Evolutionary conservation across 1,284 basidiomycete species (phyloP), one percentile per base, ranked within the genome.

Genomic region (Irpex sp.): DNA sequence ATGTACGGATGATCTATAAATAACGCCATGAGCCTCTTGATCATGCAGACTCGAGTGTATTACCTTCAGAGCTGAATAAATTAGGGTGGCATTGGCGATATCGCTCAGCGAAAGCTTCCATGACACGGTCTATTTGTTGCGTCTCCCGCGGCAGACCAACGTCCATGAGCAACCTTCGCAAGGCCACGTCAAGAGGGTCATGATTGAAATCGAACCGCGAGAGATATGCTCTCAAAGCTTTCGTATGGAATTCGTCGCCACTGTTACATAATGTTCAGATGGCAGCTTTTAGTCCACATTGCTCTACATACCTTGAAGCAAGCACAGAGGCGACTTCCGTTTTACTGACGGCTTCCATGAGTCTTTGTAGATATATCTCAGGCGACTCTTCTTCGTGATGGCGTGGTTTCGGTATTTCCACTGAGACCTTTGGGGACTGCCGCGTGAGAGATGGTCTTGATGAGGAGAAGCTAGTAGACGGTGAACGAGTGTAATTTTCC

Each of bases 101-200:
- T 62, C 92, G 85, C 59, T 81, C 82, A 5, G 97, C 92, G 75
- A 99, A 99, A 0, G 93, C 93, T 76, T 98, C 95, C 73, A 99
- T 94, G 58, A 98, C 93, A 59, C 97, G 86, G 75, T 99, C 97
- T 65, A 99, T 99, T 76, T 99, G 97, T 74, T 99, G 97, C 0
- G 97, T 98, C 79, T 99, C 97, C 65, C 89, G 85, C 3, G 97
- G 97, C 57, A 99, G 82, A 58, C 91, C 88, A 56, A 97, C 86
- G 68, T 95, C 88, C 92, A 98, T 95, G 43, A 99, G 83, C 61
- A 99, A 75, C 70, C 89, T 90, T 37, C 97, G 90, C 55, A 99
- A 77, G 4, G 97, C 94, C 49, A 99, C 88, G 72, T 99, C 97
- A 51, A 99, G 82, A 9, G 97, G 91, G 68, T 93, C 89, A 57